Evolutionary conservation across 306 rosid species (phyloP).

Genomic region (Pterocarpus macrocarpus): DNA sequence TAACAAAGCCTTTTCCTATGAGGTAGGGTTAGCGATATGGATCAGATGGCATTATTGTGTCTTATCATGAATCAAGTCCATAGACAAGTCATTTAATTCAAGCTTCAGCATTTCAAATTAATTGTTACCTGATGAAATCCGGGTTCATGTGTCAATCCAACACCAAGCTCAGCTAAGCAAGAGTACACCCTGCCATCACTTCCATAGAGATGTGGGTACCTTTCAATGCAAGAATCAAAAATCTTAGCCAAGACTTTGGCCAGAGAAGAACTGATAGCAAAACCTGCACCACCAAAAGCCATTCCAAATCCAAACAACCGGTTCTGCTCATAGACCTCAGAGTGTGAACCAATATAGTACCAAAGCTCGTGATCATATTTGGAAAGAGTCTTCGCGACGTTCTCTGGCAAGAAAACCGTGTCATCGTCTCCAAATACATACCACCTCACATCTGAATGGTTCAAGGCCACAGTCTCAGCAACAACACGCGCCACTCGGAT

Average conservation of each 20-base stretch:
- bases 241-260: slow-evolving; percentile 71
- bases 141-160: slow-evolving; percentile 79
- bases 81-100: background rate
- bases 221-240: slow-evolving; percentile 79
- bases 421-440: slow-evolving; percentile 94
- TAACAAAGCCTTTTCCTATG: background rate
- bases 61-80: background rate
- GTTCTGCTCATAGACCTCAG: slow-evolving; percentile 78
- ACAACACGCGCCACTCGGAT: slow-evolving; percentile 88
- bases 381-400: slow-evolving; percentile 80
- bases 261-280: slow-evolving; percentile 79
- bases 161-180: slow-evolving; percentile 92
- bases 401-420: slow-evolving; percentile 83
- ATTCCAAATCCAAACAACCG: slow-evolving; percentile 68
- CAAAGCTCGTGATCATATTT: slow-evolving; percentile 82
- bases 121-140: slow-evolving; percentile 86
- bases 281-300: slow-evolving; percentile 96
- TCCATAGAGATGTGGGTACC: slow-evolving; percentile 92
- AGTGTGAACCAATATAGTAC: slow-evolving; percentile 88
- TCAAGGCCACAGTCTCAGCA: slow-evolving; percentile 65
- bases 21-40: background rate
- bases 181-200: slow-evolving; percentile 80
- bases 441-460: slow-evolving; percentile 79
- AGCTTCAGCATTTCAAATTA: slow-evolving; percentile 11
- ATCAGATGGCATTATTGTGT: background rate